Conservation (phyloP, 306 rosid genomes). For the Quercus rubra region DNA sequence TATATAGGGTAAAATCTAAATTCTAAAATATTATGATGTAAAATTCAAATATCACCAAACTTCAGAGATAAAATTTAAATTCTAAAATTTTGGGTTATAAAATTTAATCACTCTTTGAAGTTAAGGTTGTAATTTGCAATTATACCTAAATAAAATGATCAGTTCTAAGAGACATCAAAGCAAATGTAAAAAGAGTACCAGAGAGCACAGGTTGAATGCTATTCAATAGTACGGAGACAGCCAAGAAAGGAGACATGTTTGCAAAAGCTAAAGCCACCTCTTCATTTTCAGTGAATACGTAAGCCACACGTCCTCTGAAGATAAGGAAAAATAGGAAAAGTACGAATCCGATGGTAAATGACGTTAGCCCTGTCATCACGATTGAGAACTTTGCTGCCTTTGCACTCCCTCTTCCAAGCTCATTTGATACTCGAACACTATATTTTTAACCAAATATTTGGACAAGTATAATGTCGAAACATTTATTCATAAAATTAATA, state of each 20-base stretch:
- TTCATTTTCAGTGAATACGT: conserved; percentile 44
- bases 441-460: not conserved
- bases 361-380: conserved; percentile 29
- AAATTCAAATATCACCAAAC: fast-evolving
- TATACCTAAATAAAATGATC: no score
- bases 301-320: conserved; percentile 36
- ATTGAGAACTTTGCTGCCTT: conserved; percentile 47
- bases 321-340: conserved; percentile 37
- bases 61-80: fast-evolving
- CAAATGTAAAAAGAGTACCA: conserved; percentile 18
- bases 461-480: no score
- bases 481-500: no score
- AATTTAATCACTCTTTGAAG: fast-evolving
- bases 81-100: fast-evolving
- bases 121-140: no score
- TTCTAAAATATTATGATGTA: fast-evolving
- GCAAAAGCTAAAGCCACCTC: conserved; percentile 42
- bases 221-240: conserved; percentile 51
- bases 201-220: conserved; percentile 61
- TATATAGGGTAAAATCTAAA: fast-evolving
- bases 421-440: conserved; percentile 58
- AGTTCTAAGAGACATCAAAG: not conserved
- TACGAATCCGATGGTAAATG: conserved; percentile 35
- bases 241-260: conserved; percentile 41
- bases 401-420: conserved; percentile 57